Evolutionary conservation across 768 basidiomycete species (phyloP).

Genomic region (Suillus paluster): DNA sequence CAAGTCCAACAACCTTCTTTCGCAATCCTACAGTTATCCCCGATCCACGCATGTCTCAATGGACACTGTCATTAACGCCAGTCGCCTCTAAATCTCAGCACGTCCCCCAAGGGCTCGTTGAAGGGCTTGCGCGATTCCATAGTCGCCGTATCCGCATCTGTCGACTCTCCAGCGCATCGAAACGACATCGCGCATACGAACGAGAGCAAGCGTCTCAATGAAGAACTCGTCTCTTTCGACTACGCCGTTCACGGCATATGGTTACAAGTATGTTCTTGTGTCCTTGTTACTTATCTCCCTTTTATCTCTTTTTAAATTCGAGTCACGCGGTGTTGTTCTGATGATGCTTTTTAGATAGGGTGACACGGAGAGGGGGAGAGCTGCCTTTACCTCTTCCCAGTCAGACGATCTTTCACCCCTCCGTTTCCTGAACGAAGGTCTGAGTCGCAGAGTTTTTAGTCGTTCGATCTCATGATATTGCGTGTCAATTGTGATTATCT

Average conservation of each 20-base stretch:
- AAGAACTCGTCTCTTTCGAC: slow-evolving; percentile 72
- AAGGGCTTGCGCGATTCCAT: slow-evolving; percentile 63
- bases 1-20: slow-evolving; percentile 17
- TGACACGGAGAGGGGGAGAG: slow-evolving; percentile 48
- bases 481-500: neutral
- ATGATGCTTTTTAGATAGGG: slow-evolving; percentile 29
- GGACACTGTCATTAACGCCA: slow-evolving; percentile 33
- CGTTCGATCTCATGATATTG: neutral
- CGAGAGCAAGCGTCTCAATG: slow-evolving; percentile 66
- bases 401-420: slow-evolving; percentile 28
- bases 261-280: slow-evolving; percentile 62
- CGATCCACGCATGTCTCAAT: slow-evolving; percentile 27
- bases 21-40: slow-evolving; percentile 15
- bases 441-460: slow-evolving; percentile 4
- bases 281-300: slow-evolving; percentile 10
- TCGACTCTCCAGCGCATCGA: slow-evolving; percentile 64
- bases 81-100: slow-evolving; percentile 65
- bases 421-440: slow-evolving; percentile 35
- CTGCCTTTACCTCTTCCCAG: slow-evolving; percentile 21
- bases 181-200: too few relatives aligned
- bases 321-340: slow-evolving; percentile 1
- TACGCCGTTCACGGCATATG: slow-evolving; percentile 74
- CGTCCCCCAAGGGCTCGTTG: slow-evolving; percentile 63
- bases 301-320: slow-evolving; percentile 13
- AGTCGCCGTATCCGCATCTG: slow-evolving; percentile 55